Evolutionary conservation across 2,329 filamentous ascomycete species (phyloP).

Genomic region (Herpotrichia juniperi): DNA sequence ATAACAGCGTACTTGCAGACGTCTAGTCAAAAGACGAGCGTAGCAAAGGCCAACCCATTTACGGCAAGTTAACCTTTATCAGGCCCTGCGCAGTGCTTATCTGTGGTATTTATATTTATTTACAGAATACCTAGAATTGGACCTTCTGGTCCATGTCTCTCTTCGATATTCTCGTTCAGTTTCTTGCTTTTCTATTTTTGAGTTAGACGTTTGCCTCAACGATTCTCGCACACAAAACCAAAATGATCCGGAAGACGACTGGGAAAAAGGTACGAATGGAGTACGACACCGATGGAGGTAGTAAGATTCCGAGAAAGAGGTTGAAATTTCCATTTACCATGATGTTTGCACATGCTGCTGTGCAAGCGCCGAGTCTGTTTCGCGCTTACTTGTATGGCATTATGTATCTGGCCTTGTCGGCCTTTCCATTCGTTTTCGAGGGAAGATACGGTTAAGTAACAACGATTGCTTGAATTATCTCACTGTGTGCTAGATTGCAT

Average conservation of each 20-base stretch:
- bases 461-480: conserved; percentile 68
- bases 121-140: conserved; percentile 66
- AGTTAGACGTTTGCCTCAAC: conserved; percentile 55
- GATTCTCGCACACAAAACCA: conserved; percentile 53
- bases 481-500: conserved; percentile 67
- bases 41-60: conserved; percentile 66
- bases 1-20: conserved; percentile 53
- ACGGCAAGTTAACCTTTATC: conserved; percentile 66
- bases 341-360: conserved; percentile 63
- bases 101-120: conserved; percentile 32
- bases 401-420: conserved; percentile 68
- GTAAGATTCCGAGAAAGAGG: conserved; percentile 33
- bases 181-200: conserved; percentile 65
- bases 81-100: conserved; percentile 64
- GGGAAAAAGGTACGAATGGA: conserved; percentile 46
- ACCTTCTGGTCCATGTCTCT: conserved; percentile 72
- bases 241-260: conserved; percentile 52
- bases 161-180: conserved; percentile 64
- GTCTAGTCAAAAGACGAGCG: conserved; percentile 66
- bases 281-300: conserved; percentile 40
- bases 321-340: conserved; percentile 47
- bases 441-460: conserved; percentile 60
- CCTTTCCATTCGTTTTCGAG: conserved; percentile 64
- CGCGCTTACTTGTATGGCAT: conserved; percentile 65
- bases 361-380: conserved; percentile 62